Evolutionary conservation across 1,284 basidiomycete genomes (phyloP).

Genomic region (Naganishia liquefaciens): DNA sequence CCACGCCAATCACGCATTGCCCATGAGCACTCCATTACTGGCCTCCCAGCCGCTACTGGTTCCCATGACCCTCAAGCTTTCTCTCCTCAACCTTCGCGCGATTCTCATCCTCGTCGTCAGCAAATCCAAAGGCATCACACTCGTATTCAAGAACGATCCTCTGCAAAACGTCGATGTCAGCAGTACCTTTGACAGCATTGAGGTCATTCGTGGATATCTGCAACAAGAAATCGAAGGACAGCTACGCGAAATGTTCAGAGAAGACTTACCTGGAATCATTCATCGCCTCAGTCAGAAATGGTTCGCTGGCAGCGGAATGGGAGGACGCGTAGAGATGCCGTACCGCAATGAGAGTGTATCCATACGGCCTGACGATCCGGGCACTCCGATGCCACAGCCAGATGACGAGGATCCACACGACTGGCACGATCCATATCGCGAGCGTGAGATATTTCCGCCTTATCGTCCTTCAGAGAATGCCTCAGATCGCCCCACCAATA

Average conservation of each 20-base stretch:
- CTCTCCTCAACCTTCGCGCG: constrained; percentile 86
- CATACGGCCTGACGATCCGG: constrained; percentile 27
- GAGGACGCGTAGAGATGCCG: constrained; percentile 51
- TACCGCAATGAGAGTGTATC: constrained; percentile 43
- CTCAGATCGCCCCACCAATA: constrained; percentile 8
- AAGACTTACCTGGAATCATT: constrained; percentile 95
- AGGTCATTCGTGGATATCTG: constrained; percentile 94
- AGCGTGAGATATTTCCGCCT: constrained; percentile 48
- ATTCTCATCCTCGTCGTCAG: constrained; percentile 98
- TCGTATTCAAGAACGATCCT: constrained; percentile 99
- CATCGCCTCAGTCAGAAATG: constrained; percentile 93
- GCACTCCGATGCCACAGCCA: constrained; percentile 21
- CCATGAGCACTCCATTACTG: constrained; percentile 76
- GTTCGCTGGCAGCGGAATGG: constrained; percentile 56
- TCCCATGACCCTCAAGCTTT: constrained; percentile 97
- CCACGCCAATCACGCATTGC: constrained; percentile 68
- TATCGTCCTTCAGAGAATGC: constrained; percentile 49
- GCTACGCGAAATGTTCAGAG: constrained; percentile 94
- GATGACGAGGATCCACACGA: constrained; percentile 57
- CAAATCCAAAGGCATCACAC: constrained; percentile 93
- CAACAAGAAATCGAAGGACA: constrained; percentile 97
- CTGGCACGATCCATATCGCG: constrained; percentile 49
- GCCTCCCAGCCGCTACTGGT: constrained; percentile 92
- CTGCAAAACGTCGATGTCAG: constrained; percentile 97
- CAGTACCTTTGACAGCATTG: constrained; percentile 96